Percentiles rank a stretch among this genome's conserved stretches.
phyloP scores from a whole-genome alignment of 257 asterid genomes.

The Leonotis leonurus region DNA sequence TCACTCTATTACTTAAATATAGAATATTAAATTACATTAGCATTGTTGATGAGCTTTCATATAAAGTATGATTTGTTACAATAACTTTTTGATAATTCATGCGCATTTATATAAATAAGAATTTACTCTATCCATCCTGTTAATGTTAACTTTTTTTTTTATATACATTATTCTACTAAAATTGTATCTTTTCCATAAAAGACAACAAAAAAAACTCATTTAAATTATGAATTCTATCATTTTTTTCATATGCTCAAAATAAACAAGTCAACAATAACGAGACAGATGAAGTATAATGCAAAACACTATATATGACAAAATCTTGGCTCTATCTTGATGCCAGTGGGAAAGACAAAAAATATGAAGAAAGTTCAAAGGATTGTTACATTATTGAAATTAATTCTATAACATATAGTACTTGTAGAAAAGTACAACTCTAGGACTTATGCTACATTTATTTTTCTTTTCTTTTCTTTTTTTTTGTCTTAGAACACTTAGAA shows the following conservation, averaged over 20 bases:
- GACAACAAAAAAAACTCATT: no score
- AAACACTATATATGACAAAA: not conserved
- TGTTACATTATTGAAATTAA: not conserved
- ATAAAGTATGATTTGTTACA: not conserved
- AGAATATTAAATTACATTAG: not conserved
- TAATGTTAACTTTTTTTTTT: no score
- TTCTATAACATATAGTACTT: not conserved
- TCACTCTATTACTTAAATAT: not conserved
- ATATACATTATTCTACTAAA: no score
- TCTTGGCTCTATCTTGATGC: not conserved
- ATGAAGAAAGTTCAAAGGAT: not conserved
- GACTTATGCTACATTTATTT: not conserved
- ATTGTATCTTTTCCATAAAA: no score
- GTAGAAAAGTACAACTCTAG: not conserved
- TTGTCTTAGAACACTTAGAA: not conserved
- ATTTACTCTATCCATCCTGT: no score
- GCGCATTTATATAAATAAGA: no score
- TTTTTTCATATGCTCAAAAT: no score
- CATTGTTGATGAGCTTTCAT: not conserved
- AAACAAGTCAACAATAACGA: no score
- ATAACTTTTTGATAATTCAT: not conserved
- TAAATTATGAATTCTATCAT: no score
- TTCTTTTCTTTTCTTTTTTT: not conserved
- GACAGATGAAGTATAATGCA: no score
- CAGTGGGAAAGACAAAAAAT: not conserved